Base-by-base conservation (phyloP, 192 early-diverging fungal species). In the Gonapodya prolifera region DNA sequence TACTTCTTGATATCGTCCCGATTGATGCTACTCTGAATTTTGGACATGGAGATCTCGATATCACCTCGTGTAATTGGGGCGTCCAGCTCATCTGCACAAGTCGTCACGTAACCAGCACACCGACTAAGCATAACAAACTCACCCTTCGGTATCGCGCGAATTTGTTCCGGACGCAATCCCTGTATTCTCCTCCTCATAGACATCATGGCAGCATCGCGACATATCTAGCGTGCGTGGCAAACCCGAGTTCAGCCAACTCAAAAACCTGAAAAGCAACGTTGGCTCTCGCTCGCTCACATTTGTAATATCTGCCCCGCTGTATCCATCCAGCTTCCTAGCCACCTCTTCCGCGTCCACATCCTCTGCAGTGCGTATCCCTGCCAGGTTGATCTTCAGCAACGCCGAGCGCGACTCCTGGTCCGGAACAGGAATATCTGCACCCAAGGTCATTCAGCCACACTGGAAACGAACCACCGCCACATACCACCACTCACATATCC, bases 241-340 rank as follows among this genome's bases (percentile, higher is more conserved):
- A 13, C 70, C 29, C 23, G 0, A 69, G 17, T 16, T 32, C 36
- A 70, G 0, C 36, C 32, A 77, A 23, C 30, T 0, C 76, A 73
- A 23, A 13, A 73, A 35, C 74, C 69, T 17, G 29, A 30, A 2
- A 30, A 32, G 2, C 8, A 32, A 32, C 28, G 8, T 16, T 73
- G 16, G 28, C 16, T 77, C 0, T 1, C n/a, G 18, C 34, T 13
- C 16, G 73, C 78, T 31, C 77, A 89, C 88, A 81, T 89, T 90
- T 0, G 89, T 88, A 30, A 90, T 86, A 82, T 90, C 89, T 29
- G 89, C 86, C 8, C 89, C 89, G 76, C 79, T 81, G 79, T 88
- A 90, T 2, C 89, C 89, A 30, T 84, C 88, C 31, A 89, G 80
- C 69, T 82, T 84, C 16, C 78, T 77, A 23, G 89, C 85, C n/a